Base-by-base conservation (phyloP, 768 basidiomycete genomes). In the Inosperma sp. region DNA sequence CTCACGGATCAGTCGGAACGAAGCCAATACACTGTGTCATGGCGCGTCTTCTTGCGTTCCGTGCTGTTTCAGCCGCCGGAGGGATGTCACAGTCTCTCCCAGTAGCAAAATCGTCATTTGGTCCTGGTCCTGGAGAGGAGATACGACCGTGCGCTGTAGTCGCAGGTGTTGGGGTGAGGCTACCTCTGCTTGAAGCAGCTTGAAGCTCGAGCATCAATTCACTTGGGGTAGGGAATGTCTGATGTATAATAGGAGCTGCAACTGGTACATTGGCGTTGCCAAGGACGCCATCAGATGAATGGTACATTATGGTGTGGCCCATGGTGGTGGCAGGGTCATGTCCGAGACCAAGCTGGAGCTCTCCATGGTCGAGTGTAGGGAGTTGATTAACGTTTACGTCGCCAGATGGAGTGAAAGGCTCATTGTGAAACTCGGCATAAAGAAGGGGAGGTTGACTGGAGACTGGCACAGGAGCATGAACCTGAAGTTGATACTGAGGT, bases 161-260 rank as follows among this genome's bases (percentile, higher is more conserved):
- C 16, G 39, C 17, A 9, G 36, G 14, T 36, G n/a, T 39, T 34
- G 26, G 39, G 27, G 12, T 26, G 9, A 42, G 14, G 34, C 29
- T 39, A 16, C 43, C 36, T 37, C 16, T 22, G 22, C 48, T 61
- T 19, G 45, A 53, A 2, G 69, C 62, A 17, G n/a, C n/a, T n/a
- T n/a, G n/a, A n/a, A 79, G 65, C 34, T 82, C 73, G 23, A 68
- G 67, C 43, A 86, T 74, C 25, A 86, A 68, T 56, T 85, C 82
- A 29, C 78, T 79, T 1, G 84, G 84, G 1, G 84, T 86, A 1
- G 77, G 84, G 56, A 86, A 84, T 2, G 76, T 80, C n/a, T n/a
- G n/a, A n/a, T n/a, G n/a, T n/a, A n/a, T n/a, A n/a, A n/a, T n/a
- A n/a, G n/a, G n/a, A n/a, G n/a, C n/a, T n/a, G n/a, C n/a, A n/a